phyloP scores from a whole-genome alignment of 345 rosid species.

The Draba incana region DNA sequence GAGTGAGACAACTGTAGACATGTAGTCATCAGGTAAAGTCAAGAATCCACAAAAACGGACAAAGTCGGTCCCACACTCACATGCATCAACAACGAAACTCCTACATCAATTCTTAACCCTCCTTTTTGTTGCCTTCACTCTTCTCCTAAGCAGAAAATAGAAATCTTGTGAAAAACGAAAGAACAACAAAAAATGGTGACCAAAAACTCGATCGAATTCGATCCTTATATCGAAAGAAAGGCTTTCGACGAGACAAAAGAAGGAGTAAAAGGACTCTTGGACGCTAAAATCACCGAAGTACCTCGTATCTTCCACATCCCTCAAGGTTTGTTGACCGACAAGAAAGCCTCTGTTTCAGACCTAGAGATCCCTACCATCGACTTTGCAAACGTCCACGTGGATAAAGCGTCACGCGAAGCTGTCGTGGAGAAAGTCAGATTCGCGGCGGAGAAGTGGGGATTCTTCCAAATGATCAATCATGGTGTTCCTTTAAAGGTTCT shows the following conservation, averaged over 20 bases:
- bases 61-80: background rate
- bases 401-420: constrained; percentile 5
- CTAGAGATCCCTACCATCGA: constrained; percentile 46
- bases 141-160: background rate
- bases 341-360: background rate
- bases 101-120: background rate
- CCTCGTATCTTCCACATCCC: constrained; percentile 40
- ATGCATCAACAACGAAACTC: background rate
- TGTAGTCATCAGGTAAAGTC: background rate
- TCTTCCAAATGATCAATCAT: constrained; percentile 57
- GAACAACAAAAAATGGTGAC: constrained; percentile 1
- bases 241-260: constrained; percentile 44
- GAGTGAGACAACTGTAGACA: background rate
- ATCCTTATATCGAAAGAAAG: constrained; percentile 12
- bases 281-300: constrained; percentile 34
- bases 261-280: constrained; percentile 46
- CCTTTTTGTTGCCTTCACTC: background rate
- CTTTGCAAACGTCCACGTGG: constrained; percentile 35
- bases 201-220: constrained; percentile 9
- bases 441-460: constrained; percentile 42
- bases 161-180: background rate
- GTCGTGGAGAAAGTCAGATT: constrained; percentile 38
- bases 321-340: constrained; percentile 2
- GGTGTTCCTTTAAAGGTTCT: constrained; percentile 45
- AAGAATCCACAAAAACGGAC: constrained; percentile 2